Evolutionary conservation across 768 basidiomycete genomes (phyloP).

Genomic region (Pleurotus eryngii): DNA sequence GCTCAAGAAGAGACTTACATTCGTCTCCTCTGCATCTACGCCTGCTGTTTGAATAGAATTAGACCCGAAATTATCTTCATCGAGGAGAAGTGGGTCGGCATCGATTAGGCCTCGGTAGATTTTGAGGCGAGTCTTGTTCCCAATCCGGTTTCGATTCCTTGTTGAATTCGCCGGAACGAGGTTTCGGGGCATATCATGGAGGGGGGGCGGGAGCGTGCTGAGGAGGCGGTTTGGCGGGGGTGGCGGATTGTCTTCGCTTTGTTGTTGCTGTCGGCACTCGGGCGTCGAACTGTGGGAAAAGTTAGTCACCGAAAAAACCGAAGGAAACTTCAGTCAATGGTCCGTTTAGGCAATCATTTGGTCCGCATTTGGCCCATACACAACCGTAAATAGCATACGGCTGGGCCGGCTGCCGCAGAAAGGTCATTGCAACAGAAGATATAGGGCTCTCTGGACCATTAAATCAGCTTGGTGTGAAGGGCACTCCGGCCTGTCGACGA

Average conservation of each 20-base stretch:
- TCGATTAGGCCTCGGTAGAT: slow-evolving; percentile 81
- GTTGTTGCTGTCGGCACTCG: slow-evolving; percentile 49
- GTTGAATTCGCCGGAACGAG: slow-evolving; percentile 73
- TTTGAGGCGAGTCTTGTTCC: slow-evolving; percentile 88
- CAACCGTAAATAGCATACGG: slow-evolving; percentile 2
- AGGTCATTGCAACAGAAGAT: too few relatives aligned
- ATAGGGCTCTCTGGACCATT: too few relatives aligned
- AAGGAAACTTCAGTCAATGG: slow-evolving; percentile 3
- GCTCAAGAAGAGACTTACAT: slow-evolving; percentile 58
- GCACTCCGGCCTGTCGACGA: too few relatives aligned
- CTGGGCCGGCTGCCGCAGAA: too few relatives aligned
- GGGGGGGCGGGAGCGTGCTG: slow-evolving; percentile 32
- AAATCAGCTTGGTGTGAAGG: too few relatives aligned
- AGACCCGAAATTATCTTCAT: slow-evolving; percentile 57
- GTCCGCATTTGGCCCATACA: background rate
- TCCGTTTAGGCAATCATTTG: slow-evolving; percentile 4
- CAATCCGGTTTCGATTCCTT: slow-evolving; percentile 85
- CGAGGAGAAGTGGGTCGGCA: slow-evolving; percentile 73
- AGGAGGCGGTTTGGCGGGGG: slow-evolving; percentile 35
- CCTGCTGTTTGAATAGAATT: slow-evolving; percentile 68
- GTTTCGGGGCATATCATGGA: slow-evolving; percentile 89
- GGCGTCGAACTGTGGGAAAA: slow-evolving; percentile 8
- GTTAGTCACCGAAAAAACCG: slow-evolving; percentile 8
- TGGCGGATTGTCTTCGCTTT: slow-evolving; percentile 36
- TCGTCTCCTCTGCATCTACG: slow-evolving; percentile 91